phyloP scores from a whole-genome alignment of 225 moss, liverwort and hornwort genomes.

The Polytrichum commune region DNA sequence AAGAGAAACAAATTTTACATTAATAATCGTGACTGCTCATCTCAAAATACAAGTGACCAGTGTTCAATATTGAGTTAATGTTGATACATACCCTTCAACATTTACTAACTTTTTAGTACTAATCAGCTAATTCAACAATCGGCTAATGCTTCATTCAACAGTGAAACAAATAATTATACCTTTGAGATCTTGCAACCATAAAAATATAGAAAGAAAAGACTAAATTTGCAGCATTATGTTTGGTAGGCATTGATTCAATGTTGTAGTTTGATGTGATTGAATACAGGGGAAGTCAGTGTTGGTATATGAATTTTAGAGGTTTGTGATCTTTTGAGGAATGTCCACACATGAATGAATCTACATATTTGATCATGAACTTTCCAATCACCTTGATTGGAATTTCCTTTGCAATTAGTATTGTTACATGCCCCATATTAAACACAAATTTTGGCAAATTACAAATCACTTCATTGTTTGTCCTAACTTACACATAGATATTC shows the following conservation, averaged over 20 bases:
- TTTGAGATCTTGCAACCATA: background rate
- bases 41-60: too few relatives aligned
- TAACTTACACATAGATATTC: constrained; percentile 1
- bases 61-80: background rate
- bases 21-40: background rate
- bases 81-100: background rate
- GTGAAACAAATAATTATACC: background rate
- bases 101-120: background rate
- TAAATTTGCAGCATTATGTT: too few relatives aligned
- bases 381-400: too few relatives aligned
- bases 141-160: background rate
- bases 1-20: background rate
- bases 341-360: too few relatives aligned
- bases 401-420: too few relatives aligned
- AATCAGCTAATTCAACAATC: background rate
- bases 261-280: too few relatives aligned
- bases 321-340: too few relatives aligned
- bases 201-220: too few relatives aligned
- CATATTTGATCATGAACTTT: too few relatives aligned
- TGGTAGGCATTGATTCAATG: too few relatives aligned
- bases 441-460: background rate
- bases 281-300: too few relatives aligned
- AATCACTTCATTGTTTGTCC: constrained; percentile 3
- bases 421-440: background rate
- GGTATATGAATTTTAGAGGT: too few relatives aligned